Evolutionary conservation across 1,139 yeast genomes (phyloP), one percentile per base, ranked within the genome.

Genomic region (Meyerozyma carpophila): DNA sequence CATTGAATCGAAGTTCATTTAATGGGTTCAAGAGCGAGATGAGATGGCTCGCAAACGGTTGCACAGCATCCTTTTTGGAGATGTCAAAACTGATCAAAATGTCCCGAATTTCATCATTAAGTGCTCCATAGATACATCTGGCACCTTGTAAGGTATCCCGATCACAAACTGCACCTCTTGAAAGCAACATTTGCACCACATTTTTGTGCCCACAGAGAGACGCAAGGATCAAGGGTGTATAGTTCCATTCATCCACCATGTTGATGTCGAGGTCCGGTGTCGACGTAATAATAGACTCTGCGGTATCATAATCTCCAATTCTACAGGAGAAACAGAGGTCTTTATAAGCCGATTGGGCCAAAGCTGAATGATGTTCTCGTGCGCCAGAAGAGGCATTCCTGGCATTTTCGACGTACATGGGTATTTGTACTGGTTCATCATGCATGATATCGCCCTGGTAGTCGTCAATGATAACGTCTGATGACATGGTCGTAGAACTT

Each of bases 81-180:
- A 85, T 75, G 56, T 84, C 90, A 55, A 75, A 82, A 45, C 80
- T 71, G 16, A 82, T 58, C 45, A 86, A 61, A 25, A 83, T 58
- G 43, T 77, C 74, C 40, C 90, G 62, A 24, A 86, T 86, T 10
- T 68, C 62, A 54, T 84, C 89, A 24, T 77, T 86, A 45, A 86
- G 62, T 0, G 94, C 94, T 2, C 91, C 94, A 56, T 86, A 84
- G 2, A 85, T 72, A 51, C 93, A 85, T 39, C 94, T 70, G 9
- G 84, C 89, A 2, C 95, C 94, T 59, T 85, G 87, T 56, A 81
- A 81, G 18, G 90, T 82, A 55, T 85, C 93, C 55, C 90, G 70
- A 58, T 84, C 91, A 59, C 91, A 84, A 2, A 81, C 72, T 0
- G 94, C 90, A 7, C 95, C 95, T 42, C 82, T 71, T 26, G 60